A percentile compares a stretch with the other conserved stretches of the same genome.
Evolutionary conservation across 108 stramenopile species (phyloP).

Genomic region (Fragilariopsis cylindrus): DNA sequence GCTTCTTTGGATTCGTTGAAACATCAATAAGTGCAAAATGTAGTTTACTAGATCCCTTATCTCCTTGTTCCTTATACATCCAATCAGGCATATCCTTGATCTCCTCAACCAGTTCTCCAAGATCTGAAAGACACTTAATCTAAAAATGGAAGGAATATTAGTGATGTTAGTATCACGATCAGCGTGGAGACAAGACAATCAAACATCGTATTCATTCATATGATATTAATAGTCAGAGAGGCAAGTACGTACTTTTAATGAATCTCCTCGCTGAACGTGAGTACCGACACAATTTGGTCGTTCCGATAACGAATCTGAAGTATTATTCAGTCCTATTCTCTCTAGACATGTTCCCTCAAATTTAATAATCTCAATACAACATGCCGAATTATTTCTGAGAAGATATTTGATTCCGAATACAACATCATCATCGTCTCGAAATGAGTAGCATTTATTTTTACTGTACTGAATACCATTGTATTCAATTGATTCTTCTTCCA

Average conservation of each 20-base stretch:
- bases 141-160: neutral
- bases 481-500: slow-evolving; percentile 5
- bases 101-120: neutral
- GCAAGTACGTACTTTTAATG: neutral
- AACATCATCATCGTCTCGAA: neutral
- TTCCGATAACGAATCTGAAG: neutral
- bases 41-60: neutral
- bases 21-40: neutral
- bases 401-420: neutral
- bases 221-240: too few relatives aligned
- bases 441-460: neutral
- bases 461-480: neutral
- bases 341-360: neutral
- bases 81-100: neutral
- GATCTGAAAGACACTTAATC: neutral
- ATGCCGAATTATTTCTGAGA: slow-evolving; percentile 3
- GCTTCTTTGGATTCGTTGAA: neutral
- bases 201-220: too few relatives aligned
- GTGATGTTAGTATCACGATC: too few relatives aligned
- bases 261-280: neutral
- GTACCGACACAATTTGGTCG: neutral
- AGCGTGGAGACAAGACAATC: too few relatives aligned
- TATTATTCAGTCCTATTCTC: neutral
- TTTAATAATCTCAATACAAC: neutral
- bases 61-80: neutral